These are phyloP conservation scores for Arxiozyma slooffiae DNA, from an alignment of 1,139 yeast species.

Conservation along the genomic window DNA sequence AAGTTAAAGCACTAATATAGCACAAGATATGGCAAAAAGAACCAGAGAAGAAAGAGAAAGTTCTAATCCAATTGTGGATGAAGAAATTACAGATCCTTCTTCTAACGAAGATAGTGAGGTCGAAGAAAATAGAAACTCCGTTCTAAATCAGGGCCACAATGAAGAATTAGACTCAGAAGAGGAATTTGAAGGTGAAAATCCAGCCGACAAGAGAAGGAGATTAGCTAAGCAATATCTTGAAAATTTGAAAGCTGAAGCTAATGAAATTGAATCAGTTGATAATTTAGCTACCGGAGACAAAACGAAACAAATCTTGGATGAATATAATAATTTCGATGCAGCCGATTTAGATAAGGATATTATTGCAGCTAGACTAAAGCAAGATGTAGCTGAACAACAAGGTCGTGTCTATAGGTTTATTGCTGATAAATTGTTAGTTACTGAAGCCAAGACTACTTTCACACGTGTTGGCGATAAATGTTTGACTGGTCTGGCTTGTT, in stretches of 20 bases:
- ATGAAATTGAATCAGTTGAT: constrained; percentile 27
- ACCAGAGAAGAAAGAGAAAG: constrained; percentile 15
- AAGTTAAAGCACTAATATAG: neutral
- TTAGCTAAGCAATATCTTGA: constrained; percentile 88
- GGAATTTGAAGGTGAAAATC: constrained; percentile 64
- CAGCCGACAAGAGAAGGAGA: constrained; percentile 89
- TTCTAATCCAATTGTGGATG: constrained; percentile 18
- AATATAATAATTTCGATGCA: constrained; percentile 71
- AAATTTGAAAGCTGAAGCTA: constrained; percentile 54
- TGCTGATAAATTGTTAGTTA: constrained; percentile 43
- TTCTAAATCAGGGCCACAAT: constrained; percentile 31
- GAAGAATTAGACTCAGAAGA: constrained; percentile 54
- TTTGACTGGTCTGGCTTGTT: constrained; percentile 37
- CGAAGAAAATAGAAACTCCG: constrained; percentile 8
- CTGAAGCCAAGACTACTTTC: constrained; percentile 34
- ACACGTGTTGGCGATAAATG: constrained; percentile 54
- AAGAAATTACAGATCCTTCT: constrained; percentile 30
- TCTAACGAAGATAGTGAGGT: constrained; percentile 26
- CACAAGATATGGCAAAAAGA: constrained; percentile 14
- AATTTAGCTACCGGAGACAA: constrained; percentile 5
- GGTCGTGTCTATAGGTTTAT: constrained; percentile 70
- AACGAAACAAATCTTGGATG: constrained; percentile 26
- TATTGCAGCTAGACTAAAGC: constrained; percentile 65
- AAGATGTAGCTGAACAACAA: constrained; percentile 82
- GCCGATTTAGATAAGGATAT: constrained; percentile 82